A percentile compares a stretch with the other conserved stretches of the same genome.
Evolutionary conservation across 345 rosid species (phyloP).

Genomic region (Moricandia moricandioides): DNA sequence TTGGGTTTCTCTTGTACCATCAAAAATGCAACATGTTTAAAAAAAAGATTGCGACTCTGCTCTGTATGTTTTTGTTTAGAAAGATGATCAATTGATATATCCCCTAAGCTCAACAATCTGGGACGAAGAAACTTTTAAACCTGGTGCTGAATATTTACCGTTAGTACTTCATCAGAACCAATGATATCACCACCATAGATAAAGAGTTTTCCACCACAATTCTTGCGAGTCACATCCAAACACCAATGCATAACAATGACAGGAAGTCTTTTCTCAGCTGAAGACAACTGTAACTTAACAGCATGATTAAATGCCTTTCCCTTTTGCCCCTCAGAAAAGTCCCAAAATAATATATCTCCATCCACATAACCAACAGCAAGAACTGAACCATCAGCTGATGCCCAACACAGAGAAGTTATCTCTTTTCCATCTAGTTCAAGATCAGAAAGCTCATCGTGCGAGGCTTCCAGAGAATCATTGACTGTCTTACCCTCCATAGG

Average conservation of each 20-base stretch:
- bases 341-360: conserved; percentile 87
- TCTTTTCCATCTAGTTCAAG: conserved; percentile 61
- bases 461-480: conserved; percentile 38
- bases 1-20: conserved; percentile 18
- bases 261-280: conserved; percentile 72
- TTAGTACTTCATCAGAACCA: conserved; percentile 81
- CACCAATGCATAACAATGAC: conserved; percentile 74
- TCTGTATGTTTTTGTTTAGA: conserved; percentile 1
- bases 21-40: conserved; percentile 20
- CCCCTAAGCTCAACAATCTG: conserved; percentile 10
- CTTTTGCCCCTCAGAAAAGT: conserved; percentile 44
- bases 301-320: conserved; percentile 48
- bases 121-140: conserved; percentile 13
- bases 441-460: conserved; percentile 38
- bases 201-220: conserved; percentile 61
- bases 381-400: conserved; percentile 71
- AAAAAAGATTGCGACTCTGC: not conserved
- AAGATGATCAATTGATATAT: conserved; percentile 3
- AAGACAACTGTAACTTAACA: conserved; percentile 69
- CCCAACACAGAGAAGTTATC: conserved; percentile 89
- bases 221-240: conserved; percentile 43
- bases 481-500: conserved; percentile 47
- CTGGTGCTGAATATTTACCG: conserved; percentile 45
- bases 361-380: conserved; percentile 88
- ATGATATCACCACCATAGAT: conserved; percentile 83